Conservation (phyloP, 495 filamentous ascomycete species). For the Pyrenopolyporus hunteri region DNA sequence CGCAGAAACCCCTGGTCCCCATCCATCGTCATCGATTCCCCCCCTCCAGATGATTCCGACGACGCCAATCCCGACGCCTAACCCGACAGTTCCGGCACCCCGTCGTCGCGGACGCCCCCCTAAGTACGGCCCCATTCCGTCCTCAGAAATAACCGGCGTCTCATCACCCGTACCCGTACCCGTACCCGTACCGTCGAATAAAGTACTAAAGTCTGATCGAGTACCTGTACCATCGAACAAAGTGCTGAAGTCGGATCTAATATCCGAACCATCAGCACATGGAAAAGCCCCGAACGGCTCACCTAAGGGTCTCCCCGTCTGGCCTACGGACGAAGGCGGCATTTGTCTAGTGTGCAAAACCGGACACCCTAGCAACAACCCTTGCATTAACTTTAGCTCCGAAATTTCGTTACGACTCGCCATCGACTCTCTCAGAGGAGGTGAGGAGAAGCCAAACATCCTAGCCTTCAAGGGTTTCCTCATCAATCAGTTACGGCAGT, state of each 20-base stretch:
- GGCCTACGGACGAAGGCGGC: conserved; percentile 11
- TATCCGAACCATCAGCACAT: not conserved
- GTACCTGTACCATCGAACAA: not conserved
- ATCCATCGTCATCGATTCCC: not conserved
- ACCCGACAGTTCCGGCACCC: conserved; percentile 2
- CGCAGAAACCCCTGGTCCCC: not conserved
- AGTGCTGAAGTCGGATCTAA: not conserved
- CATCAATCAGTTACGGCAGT: conserved; percentile 11
- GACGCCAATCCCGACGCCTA: conserved; percentile 3
- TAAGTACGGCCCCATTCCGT: not conserved
- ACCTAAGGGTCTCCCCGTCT: not conserved
- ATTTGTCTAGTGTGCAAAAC: conserved; percentile 44
- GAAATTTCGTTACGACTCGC: conserved; percentile 42
- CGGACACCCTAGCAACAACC: conserved; percentile 33
- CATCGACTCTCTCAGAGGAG: conserved; percentile 35
- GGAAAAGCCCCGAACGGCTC: not conserved
- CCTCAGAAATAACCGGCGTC: no score
- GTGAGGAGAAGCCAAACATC: not conserved
- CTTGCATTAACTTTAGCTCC: conserved; percentile 44
- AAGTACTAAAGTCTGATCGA: no score
- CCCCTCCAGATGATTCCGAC: not conserved
- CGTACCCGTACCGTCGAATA: no score
- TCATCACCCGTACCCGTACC: no score
- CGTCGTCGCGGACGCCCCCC: not conserved
- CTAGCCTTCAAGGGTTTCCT: conserved; percentile 14